Evolutionary conservation across 2,329 filamentous ascomycete genomes (phyloP).

Genomic region (Saccharata proteae): DNA sequence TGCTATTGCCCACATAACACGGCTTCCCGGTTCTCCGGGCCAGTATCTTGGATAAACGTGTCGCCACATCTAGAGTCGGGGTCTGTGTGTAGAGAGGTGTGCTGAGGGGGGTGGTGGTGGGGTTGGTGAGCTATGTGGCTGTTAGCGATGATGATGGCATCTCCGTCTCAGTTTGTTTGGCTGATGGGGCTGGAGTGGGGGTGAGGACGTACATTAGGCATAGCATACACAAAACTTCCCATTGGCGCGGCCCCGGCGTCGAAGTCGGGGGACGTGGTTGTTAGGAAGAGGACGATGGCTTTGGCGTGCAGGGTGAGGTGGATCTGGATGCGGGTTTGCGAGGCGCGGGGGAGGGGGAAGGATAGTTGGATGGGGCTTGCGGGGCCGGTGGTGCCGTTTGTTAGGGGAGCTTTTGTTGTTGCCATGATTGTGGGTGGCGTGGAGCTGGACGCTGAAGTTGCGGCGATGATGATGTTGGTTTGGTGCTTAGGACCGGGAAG

Average conservation of each 20-base stretch:
- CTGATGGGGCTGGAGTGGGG: no score
- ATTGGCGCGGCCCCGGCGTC: constrained; percentile 33
- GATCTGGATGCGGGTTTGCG: constrained; percentile 45
- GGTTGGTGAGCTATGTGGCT: constrained; percentile 23
- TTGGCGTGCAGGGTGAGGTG: constrained; percentile 44
- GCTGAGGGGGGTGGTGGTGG: constrained; percentile 51
- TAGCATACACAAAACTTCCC: constrained; percentile 86
- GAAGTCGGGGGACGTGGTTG: constrained; percentile 38
- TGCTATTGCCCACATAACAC: constrained; percentile 83
- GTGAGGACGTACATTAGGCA: constrained; percentile 70
- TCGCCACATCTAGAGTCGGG: constrained; percentile 73
- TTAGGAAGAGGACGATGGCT: constrained; percentile 44
- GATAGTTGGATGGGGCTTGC: constrained; percentile 39
- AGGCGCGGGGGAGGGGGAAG: constrained; percentile 44
- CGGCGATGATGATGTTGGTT: no score
- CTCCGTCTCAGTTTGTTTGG: constrained; percentile 22
- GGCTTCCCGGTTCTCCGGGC: constrained; percentile 61
- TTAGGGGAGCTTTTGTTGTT: neutral
- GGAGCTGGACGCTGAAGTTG: neutral
- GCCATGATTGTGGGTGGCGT: constrained; percentile 3
- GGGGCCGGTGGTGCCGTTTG: neutral
- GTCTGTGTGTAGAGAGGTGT: constrained; percentile 70
- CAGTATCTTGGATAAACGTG: constrained; percentile 69
- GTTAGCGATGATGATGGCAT: neutral
- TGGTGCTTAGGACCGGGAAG: no score